Percentiles rank a stretch among this genome's conserved stretches.
These are phyloP conservation scores for Perkinsus olseni DNA, from an alignment of 169 alveolate species.

Conservation along the genomic window DNA sequence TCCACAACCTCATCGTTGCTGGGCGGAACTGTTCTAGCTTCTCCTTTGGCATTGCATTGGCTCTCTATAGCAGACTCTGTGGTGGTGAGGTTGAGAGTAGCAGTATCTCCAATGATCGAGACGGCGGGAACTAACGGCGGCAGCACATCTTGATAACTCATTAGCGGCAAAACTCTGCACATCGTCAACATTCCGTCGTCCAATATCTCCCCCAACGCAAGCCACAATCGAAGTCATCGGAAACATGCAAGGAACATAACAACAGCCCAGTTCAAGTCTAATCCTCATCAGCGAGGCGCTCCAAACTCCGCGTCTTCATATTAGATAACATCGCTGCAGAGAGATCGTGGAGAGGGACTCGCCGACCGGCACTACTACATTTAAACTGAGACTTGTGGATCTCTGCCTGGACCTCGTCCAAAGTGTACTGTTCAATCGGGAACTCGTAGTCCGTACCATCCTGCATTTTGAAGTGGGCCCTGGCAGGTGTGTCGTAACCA, in stretches of 20 bases:
- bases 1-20: no score
- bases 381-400: neutral
- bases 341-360: neutral
- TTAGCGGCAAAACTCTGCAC: neutral
- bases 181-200: neutral
- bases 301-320: neutral
- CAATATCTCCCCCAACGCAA: neutral
- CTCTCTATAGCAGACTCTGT: neutral
- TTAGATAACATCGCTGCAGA: neutral
- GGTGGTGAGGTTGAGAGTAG: neutral
- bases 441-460: neutral
- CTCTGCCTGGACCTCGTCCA: neutral
- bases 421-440: neutral
- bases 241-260: neutral
- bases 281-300: neutral
- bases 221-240: neutral
- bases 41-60: neutral
- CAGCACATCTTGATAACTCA: neutral
- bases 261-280: neutral
- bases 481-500: neutral
- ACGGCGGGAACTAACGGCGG: slow-evolving; percentile 5
- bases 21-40: no score
- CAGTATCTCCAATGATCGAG: neutral
- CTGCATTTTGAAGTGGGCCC: neutral
- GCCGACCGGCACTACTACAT: neutral